Conservation (phyloP, 768 basidiomycete genomes). For the Russula sp. region DNA sequence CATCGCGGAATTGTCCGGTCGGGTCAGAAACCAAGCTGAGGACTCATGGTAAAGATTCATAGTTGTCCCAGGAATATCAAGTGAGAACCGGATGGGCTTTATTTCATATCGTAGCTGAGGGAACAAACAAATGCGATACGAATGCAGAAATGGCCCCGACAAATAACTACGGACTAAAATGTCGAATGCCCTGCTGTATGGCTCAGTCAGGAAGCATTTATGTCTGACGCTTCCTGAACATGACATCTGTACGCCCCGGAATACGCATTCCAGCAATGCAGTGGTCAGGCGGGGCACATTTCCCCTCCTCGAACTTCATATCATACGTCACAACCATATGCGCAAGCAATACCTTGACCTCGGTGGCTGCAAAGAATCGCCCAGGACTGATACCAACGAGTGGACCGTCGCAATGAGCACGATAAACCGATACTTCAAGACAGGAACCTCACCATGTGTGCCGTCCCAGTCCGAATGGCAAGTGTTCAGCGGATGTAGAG, state of each 20-base stretch:
- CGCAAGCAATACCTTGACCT: constrained; percentile 34
- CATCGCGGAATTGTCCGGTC: too few relatives aligned
- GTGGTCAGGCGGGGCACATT: neutral
- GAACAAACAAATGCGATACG: neutral
- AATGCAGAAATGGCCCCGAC: too few relatives aligned
- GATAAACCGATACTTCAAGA: neutral
- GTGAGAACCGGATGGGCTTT: neutral
- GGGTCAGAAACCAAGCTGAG: neutral
- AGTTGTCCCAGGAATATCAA: neutral
- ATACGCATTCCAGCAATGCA: neutral
- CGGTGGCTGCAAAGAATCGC: constrained; percentile 33
- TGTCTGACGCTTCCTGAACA: constrained; percentile 6
- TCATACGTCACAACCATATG: constrained; percentile 32
- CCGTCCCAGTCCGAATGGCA: constrained; percentile 23
- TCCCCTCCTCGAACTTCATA: constrained; percentile 28
- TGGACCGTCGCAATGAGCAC: neutral
- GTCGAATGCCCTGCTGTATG: neutral
- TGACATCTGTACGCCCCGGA: neutral
- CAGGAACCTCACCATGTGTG: constrained; percentile 26
- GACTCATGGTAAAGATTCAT: neutral
- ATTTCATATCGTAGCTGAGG: too few relatives aligned
- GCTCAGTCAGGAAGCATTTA: neutral
- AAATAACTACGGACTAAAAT: neutral
- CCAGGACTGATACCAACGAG: constrained; percentile 29
- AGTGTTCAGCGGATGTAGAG: constrained; percentile 19